Evolutionary conservation across 106 monocot species (phyloP), one percentile per base, ranked within the genome.

Genomic region (Dactylorhiza incarnata): DNA sequence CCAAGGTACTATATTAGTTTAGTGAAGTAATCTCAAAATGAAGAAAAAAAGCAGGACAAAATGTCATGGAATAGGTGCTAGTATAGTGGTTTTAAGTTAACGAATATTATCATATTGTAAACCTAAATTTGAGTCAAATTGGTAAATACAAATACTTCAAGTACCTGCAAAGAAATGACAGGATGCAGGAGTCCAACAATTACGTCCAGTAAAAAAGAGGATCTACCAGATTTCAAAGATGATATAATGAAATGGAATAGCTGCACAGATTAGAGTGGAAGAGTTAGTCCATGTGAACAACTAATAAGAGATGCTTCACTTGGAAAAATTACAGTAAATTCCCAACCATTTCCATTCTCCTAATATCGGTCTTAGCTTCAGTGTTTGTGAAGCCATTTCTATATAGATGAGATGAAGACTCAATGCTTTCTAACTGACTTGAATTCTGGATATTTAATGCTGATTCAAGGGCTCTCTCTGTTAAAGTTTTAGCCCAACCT

Each of bases 151-250:
- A 65, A 13, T 5, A 29, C 26, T 49, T 23, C 12, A 68, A 48
- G 55, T 82, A 99, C 99, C 89, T 94, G 99, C 69, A 99, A 84
- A 16, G 94, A 91, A 53, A 99, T 85, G 74, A 94, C 72, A 51
- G 99, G 89, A 82, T 87, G 84, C 69, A 99, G 82, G 61, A 94
- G 82, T 25, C 81, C 81, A 77, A 94, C 87, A 81, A 99, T 74
- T 22, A 90, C 76, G 79, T 94, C 99, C 82, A 99, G 78, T 75
- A 99, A 81, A 80, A 77, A 80, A 72, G 91, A 94, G 69, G 91
- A 94, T 85, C 99, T 89, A 78, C 91, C 99, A 81, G 99, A 99
- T 71, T 88, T 91, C 70, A 94, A 78, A 61, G 99, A 87, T 71
- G 99, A 90, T 25, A 99, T 86, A 22, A 90, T 70, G 56, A 94